Evolutionary conservation across 2,329 filamentous ascomycete species (phyloP).

Genomic region (Sclerotinia borealis): DNA sequence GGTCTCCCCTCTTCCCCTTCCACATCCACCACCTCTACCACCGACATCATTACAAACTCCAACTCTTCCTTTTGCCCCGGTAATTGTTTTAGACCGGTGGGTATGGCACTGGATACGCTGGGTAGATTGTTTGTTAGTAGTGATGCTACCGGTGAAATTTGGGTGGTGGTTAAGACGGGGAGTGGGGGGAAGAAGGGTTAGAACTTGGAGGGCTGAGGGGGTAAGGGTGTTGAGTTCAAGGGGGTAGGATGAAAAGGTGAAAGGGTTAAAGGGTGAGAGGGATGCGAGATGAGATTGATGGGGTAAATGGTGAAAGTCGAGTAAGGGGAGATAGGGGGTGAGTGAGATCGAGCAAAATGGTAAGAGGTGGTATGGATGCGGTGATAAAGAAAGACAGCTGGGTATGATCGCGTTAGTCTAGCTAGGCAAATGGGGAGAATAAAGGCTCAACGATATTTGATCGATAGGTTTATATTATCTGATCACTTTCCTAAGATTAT

Average conservation of each 20-base stretch:
- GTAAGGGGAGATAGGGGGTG: no score
- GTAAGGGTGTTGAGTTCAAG: neutral
- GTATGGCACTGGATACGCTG: slow-evolving; percentile 43
- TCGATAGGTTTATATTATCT: no score
- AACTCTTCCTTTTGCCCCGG: slow-evolving; percentile 48
- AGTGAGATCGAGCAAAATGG: no score
- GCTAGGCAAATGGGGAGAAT: neutral
- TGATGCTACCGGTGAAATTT: slow-evolving; percentile 56
- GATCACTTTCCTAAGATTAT: no score
- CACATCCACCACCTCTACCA: slow-evolving; percentile 42
- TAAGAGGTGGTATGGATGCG: neutral
- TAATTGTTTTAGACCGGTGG: slow-evolving; percentile 57
- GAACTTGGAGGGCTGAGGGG: neutral
- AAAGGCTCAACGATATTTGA: neutral
- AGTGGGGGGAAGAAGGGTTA: neutral
- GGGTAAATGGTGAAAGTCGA: no score
- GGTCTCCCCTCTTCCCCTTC: slow-evolving; percentile 38
- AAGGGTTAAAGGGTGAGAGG: no score
- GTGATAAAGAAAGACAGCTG: no score
- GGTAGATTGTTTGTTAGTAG: slow-evolving; percentile 20
- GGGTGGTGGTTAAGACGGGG: slow-evolving; percentile 39
- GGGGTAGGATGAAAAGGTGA: no score
- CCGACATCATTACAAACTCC: slow-evolving; percentile 49
- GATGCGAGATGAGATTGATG: no score
- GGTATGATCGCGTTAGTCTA: no score